These are phyloP conservation scores for Phialophora tarda DNA, from an alignment of 2,329 filamentous ascomycete species.

Conservation along the genomic window DNA sequence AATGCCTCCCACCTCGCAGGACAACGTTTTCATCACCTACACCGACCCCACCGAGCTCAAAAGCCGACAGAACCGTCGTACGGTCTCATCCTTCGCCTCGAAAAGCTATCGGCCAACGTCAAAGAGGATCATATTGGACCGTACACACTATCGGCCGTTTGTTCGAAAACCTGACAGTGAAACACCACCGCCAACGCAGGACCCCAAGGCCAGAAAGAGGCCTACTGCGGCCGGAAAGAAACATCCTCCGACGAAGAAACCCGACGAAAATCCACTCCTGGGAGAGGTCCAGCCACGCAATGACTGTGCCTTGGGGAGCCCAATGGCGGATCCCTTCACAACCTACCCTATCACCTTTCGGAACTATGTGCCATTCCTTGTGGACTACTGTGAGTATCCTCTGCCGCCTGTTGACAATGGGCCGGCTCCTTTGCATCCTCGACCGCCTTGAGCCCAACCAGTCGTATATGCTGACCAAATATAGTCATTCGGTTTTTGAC, in stretches of 20 bases:
- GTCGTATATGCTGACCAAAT: background rate
- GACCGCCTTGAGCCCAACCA: background rate
- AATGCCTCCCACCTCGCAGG: conserved; percentile 21
- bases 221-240: background rate
- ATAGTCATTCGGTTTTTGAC: conserved; percentile 30
- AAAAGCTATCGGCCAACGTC: conserved; percentile 32
- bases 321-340: conserved; percentile 23
- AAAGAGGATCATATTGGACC: conserved; percentile 26
- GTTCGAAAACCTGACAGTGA: conserved; percentile 4
- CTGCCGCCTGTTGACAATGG: background rate
- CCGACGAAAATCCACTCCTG: background rate
- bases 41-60: conserved; percentile 29
- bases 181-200: conserved; percentile 3
- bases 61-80: conserved; percentile 27
- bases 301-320: conserved; percentile 24
- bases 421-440: background rate
- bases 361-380: conserved; percentile 29
- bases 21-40: conserved; percentile 34
- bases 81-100: conserved; percentile 32
- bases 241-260: background rate
- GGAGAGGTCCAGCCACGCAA: conserved; percentile 14
- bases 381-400: conserved; percentile 30
- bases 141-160: conserved; percentile 30
- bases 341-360: conserved; percentile 23
- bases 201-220: conserved; percentile 1